Evolutionary conservation across 805 yeast species (phyloP).

Genomic region (Wickerhamomyces alni): DNA sequence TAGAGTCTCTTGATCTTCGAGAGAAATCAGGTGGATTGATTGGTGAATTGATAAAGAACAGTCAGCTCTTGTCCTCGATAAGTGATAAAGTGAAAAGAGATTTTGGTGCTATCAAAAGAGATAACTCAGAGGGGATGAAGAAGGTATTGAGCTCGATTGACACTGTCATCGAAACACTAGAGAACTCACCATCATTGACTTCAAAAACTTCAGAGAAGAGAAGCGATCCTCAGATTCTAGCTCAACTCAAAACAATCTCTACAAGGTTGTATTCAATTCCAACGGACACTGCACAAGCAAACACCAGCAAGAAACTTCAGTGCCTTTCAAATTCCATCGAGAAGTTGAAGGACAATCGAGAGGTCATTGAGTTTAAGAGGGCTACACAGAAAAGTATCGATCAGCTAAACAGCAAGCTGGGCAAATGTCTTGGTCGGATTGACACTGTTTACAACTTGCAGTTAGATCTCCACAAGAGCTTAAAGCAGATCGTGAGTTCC

Average conservation of each 20-base stretch:
- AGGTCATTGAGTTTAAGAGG: too few relatives aligned
- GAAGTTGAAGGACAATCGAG: too few relatives aligned
- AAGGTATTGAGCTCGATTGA: too few relatives aligned
- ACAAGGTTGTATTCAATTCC: background rate
- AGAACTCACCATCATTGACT: too few relatives aligned
- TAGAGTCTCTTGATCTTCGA: conserved; percentile 40
- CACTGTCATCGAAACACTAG: too few relatives aligned
- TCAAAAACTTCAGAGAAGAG: too few relatives aligned
- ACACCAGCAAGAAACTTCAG: background rate
- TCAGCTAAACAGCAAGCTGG: background rate
- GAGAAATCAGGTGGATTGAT: conserved; percentile 20
- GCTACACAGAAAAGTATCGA: background rate
- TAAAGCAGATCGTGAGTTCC: background rate
- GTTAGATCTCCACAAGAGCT: background rate
- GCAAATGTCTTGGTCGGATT: conserved; percentile 2
- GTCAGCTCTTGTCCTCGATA: background rate
- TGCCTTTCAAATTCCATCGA: background rate
- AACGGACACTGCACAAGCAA: background rate
- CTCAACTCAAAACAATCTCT: background rate
- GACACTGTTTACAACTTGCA: conserved; percentile 5
- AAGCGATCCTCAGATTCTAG: too few relatives aligned
- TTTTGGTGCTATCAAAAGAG: background rate
- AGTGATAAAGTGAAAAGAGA: background rate
- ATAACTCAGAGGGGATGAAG: conserved; percentile 1
- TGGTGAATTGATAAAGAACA: conserved; percentile 11